Evolutionary conservation across 2,329 filamentous ascomycete genomes (phyloP), one percentile per base, ranked within the genome.

Genomic region (Sclerotinia nivalis): DNA sequence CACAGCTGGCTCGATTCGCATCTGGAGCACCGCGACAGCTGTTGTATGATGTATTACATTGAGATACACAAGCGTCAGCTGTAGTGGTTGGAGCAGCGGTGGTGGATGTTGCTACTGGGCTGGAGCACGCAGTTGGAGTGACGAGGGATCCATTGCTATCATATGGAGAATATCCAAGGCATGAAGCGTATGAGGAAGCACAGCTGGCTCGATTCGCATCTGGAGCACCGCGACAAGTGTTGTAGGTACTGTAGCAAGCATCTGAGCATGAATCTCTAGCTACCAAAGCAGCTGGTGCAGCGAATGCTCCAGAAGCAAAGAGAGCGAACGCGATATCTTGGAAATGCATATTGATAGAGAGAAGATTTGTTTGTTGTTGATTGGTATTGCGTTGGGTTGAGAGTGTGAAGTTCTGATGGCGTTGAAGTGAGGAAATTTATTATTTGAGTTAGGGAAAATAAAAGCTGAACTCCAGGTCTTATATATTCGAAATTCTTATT

Each of bases 251-350:
- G 61, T 20, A 22, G 45, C 61, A 65, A 6, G 45, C 15, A 52
- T 65, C 45, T 4, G 61, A 50, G 45, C 61, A 65, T 52, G 45
- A n/a, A 52, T 52, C 45, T 50, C 47, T 50, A 47, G 31, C 34
- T 12, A 40, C n/a, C 22, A 65, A 43, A 4, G 61, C 31, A 43
- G 61, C 31, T 65, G 61, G 61, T 65, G 61, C 61, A 28, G 61
- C 61, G 34, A 54, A 43, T 40, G 61, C 61, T 25, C 61, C 61
- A 54, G 61, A 28, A 9, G 8, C 45, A 40, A 54, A 65, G n/a
- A 65, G 61, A 25, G 61, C 47, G 31, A 65, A 54, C 20, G 47
- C 61, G 3, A 65, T 25, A 40, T 65, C 61, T 40, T 65, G 61
- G 47, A 54, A 40, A 65, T 65, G 61, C 61, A 65, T 65, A 0